Evolutionary conservation across 2,329 filamentous ascomycete species (phyloP).

Genomic region (Penicillium rolfsii): DNA sequence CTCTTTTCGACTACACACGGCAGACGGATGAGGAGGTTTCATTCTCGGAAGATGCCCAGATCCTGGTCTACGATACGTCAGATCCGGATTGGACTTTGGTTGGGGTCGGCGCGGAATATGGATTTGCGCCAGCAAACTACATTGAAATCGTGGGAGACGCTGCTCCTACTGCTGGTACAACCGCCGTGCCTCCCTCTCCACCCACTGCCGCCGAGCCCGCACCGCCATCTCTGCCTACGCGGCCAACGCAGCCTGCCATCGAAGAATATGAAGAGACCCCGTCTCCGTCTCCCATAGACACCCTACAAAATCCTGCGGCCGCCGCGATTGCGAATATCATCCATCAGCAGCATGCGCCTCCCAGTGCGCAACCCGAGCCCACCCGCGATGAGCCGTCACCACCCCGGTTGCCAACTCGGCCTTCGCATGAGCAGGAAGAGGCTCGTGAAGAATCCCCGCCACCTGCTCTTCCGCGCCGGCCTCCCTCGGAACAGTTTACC

Average conservation of each 20-base stretch:
- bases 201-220: constrained; percentile 42
- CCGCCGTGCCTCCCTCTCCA: constrained; percentile 29
- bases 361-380: constrained; percentile 32
- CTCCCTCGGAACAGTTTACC: constrained; percentile 58
- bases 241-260: constrained; percentile 29
- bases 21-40: constrained; percentile 98
- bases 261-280: constrained; percentile 34
- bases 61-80: constrained; percentile 84
- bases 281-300: constrained; percentile 46
- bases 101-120: constrained; percentile 80
- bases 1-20: constrained; percentile 96
- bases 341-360: constrained; percentile 44
- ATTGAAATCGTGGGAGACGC: constrained; percentile 68
- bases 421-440: constrained; percentile 65
- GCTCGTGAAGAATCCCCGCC: constrained; percentile 51
- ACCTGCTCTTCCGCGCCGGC: constrained; percentile 64
- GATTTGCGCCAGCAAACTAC: constrained; percentile 95
- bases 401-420: constrained; percentile 44
- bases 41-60: constrained; percentile 82
- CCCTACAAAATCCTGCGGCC: constrained; percentile 56
- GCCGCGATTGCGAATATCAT: constrained; percentile 59
- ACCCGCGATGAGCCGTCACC: constrained; percentile 39
- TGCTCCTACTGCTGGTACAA: constrained; percentile 52
- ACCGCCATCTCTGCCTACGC: constrained; percentile 44
- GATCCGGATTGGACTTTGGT: constrained; percentile 98